Evolutionary conservation across 257 asterid species (phyloP).

Genomic region (Penstemon eatonii): DNA sequence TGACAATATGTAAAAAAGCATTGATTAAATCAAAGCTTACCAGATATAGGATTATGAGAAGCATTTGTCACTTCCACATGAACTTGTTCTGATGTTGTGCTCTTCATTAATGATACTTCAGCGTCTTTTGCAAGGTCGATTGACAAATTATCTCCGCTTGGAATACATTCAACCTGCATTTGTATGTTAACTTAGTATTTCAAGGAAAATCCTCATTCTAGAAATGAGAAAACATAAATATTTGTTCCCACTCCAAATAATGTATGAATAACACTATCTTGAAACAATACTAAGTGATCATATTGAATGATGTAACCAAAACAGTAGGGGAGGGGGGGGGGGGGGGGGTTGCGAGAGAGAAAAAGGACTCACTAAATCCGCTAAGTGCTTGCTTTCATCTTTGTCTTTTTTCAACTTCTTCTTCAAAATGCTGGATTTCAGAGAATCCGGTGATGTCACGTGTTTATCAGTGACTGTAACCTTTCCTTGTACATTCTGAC

Average conservation of each 20-base stretch:
- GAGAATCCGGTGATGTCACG: constrained; percentile 17
- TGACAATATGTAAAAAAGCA: not conserved
- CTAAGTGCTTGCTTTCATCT: constrained; percentile 31
- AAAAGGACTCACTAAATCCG: constrained; percentile 39
- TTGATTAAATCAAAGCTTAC: constrained; percentile 35
- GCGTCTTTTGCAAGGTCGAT: constrained; percentile 23
- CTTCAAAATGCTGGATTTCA: constrained; percentile 26
- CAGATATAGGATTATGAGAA: constrained; percentile 27
- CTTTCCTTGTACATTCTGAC: constrained; percentile 30
- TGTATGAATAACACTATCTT: not conserved
- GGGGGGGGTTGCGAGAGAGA: too few relatives aligned
- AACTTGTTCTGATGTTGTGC: constrained; percentile 28
- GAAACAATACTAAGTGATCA: not conserved
- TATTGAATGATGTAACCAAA: not conserved
- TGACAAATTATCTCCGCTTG: constrained; percentile 23
- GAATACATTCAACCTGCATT: constrained; percentile 49
- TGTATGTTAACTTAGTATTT: constrained; percentile 20
- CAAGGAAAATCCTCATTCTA: constrained; percentile 6
- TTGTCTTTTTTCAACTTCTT: constrained; percentile 44
- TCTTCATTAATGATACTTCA: constrained; percentile 24
- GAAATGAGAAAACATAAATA: not conserved
- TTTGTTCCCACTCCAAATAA: not conserved
- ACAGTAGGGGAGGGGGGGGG: not conserved
- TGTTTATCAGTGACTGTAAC: constrained; percentile 22
- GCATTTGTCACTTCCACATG: constrained; percentile 32